Base-by-base conservation (phyloP, 768 basidiomycete genomes). In the Calocybe cyanea region DNA sequence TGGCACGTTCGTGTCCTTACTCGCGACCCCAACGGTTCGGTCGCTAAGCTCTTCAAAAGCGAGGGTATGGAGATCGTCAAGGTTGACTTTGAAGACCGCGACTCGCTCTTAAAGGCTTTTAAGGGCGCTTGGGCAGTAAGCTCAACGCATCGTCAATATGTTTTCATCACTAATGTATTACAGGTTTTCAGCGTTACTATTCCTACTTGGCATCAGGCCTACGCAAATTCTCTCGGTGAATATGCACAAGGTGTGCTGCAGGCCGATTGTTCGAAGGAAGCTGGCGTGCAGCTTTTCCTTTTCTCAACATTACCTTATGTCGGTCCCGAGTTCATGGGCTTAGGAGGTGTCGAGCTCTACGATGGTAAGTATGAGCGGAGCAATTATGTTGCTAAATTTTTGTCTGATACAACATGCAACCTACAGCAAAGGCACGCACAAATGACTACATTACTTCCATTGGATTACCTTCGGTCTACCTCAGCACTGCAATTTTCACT, bases 221-320 rank as follows among this genome's bases (percentile, higher is more conserved):
- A 53, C 18, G 44, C 32, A 17, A 39, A 50, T 18, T 43, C 44
- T 24, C 19, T 53, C 34, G 45, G 45, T 8, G 52, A 50, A 14
- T 50, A 48, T 32, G 51, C 41, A 11, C 47, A 53, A 34, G 49
- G 49, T 38, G 45, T 43, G 17, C 48, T 53, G 33, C 52, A 53
- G 35, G 52, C 49, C 9, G 46, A 53, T 35, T 41, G 33, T 11
- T 49, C 49, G n/a, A 50, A 53, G 39, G 49, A 50, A 41, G 40
- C 41, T 3, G 41, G 45, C 19, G 52, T 53, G 7, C 49, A 53
- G 21, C 19, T 53, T 9, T 50, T 53, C 42, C 32, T 50, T 14
- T 53, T 53, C 38, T 53, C 49, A 20, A 53, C 42, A 17, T 31
- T 53, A 21, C 49, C 52, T n/a, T 53, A 53, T 19, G 45, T 53